A percentile compares a stretch with the other conserved stretches of the same genome.
phyloP scores from a whole-genome alignment of 441 rosid species.

The Jatropha multifida region DNA sequence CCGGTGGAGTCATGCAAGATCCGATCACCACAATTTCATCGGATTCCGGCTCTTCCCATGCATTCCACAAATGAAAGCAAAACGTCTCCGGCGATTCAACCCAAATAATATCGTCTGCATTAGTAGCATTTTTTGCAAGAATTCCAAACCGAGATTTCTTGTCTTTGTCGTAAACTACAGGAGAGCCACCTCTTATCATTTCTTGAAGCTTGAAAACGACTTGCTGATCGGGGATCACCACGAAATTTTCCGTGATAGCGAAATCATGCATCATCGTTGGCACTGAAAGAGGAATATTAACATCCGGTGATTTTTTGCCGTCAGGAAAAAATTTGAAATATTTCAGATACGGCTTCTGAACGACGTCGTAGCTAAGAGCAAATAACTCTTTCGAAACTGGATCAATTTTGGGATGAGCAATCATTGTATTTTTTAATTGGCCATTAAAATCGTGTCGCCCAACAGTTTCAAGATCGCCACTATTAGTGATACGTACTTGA shows the following conservation, averaged over 20 bases:
- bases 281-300: conserved; percentile 51
- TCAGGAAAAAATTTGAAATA: conserved; percentile 56
- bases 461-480: conserved; percentile 62
- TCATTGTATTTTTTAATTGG: conserved; percentile 60
- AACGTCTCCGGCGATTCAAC: conserved; percentile 60
- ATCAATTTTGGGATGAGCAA: conserved; percentile 88
- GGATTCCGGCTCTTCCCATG: conserved; percentile 72
- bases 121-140: conserved; percentile 44
- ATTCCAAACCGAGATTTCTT: conserved; percentile 63
- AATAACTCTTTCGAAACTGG: conserved; percentile 57
- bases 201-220: conserved; percentile 76
- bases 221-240: conserved; percentile 74
- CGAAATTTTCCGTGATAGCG: conserved; percentile 71
- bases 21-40: conserved; percentile 75
- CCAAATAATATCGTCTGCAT: conserved; percentile 54
- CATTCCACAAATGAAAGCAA: conserved; percentile 81
- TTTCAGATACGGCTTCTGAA: conserved; percentile 56
- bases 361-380: conserved; percentile 66
- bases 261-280: conserved; percentile 88
- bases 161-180: conserved; percentile 56
- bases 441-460: conserved; percentile 53
- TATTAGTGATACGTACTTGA: conserved; percentile 44
- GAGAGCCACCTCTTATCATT: conserved; percentile 69
- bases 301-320: conserved; percentile 57
- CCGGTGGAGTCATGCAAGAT: conserved; percentile 80